Base-by-base conservation (phyloP, 2,329 filamentous ascomycete species). In the Fusarium sulawesiense region DNA sequence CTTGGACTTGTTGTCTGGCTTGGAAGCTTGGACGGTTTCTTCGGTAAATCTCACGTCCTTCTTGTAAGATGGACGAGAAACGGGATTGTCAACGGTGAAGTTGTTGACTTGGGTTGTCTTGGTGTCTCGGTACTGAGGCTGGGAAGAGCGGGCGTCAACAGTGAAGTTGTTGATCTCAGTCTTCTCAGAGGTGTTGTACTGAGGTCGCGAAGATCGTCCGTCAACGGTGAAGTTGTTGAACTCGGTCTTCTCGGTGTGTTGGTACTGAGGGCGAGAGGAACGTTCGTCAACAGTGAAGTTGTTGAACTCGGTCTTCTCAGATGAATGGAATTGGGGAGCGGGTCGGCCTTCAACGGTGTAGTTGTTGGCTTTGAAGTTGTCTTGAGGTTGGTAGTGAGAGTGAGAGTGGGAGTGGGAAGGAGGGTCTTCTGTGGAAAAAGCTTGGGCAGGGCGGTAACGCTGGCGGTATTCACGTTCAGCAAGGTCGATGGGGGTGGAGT, bases 391-490 rank as follows among this genome's bases (percentile, higher is more conserved):
- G 73, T 78, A 78, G 64, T 77, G 74, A 56, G 72, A 76, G 73
- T 79, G 77, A 71, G 76, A 79, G 64, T 77, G 74, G 60, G 76
- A 79, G 64, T 77, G 74, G 60, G 72, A 72, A 65, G 75, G 62
- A 64, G 72, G 70, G 74, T 81, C 79, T 75, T 78, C 77, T 56
- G 78, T 76, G 70, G 75, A 72, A 72, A 75, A 72, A 71, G 78
- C 73, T 68, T 79, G 75, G 77, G 78, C 80, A 73, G 86, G 84
- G 74, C 88, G 87, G 81, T 85, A 83, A 72, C 86, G 87, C 78
- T 88, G 82, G 77, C 89, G 88, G 80, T 90, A 91, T 81, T 90
- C 85, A 81, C 87, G 87, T 82, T 91, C 89, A 78, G 87, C 87
- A 73, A 87, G 80, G 82, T 91, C 89, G 80, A 91, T 85, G 73